These are phyloP conservation scores for Pythium brachiatum DNA, from an alignment of 352 stramenopile species.

Conservation along the genomic window DNA sequence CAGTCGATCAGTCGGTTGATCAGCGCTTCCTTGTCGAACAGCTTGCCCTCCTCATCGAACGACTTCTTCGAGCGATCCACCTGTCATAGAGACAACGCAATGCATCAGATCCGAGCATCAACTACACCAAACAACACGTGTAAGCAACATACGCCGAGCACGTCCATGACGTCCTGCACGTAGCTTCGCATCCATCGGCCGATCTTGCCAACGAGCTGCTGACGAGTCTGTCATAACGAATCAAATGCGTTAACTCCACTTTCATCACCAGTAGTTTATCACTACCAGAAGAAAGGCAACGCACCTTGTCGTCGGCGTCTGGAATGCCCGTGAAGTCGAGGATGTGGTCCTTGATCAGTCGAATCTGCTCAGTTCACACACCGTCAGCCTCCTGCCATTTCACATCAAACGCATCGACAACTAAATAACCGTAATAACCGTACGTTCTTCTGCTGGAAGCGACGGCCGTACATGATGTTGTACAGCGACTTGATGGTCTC, in stretches of 20 bases:
- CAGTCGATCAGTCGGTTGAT: conserved; percentile 72
- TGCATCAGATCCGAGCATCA: not conserved
- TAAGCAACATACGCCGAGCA: conserved; percentile 50
- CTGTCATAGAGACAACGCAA: conserved; percentile 21
- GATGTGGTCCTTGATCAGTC: conserved; percentile 79
- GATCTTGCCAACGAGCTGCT: conserved; percentile 60
- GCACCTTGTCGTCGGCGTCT: conserved; percentile 66
- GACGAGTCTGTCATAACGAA: conserved; percentile 38
- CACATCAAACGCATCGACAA: not conserved
- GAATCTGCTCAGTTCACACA: conserved; percentile 36
- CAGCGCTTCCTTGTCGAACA: conserved; percentile 60
- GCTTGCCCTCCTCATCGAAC: conserved; percentile 62
- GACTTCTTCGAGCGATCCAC: conserved; percentile 86
- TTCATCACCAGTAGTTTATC: too few species aligned
- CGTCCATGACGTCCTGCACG: conserved; percentile 73
- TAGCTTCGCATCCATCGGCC: conserved; percentile 69
- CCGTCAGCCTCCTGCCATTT: not conserved
- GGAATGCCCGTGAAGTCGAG: conserved; percentile 69
- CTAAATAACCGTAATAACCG: conserved; percentile 7
- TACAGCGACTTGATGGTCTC: conserved; percentile 83
- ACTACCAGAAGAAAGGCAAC: too few species aligned
- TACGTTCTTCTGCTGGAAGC: conserved; percentile 81
- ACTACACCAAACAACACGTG: not conserved
- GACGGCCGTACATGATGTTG: conserved; percentile 70
- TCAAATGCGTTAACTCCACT: not conserved